These are phyloP conservation scores for Plasmodium yoelii DNA, from an alignment of 169 alveolate genomes.

Conservation along the genomic window DNA sequence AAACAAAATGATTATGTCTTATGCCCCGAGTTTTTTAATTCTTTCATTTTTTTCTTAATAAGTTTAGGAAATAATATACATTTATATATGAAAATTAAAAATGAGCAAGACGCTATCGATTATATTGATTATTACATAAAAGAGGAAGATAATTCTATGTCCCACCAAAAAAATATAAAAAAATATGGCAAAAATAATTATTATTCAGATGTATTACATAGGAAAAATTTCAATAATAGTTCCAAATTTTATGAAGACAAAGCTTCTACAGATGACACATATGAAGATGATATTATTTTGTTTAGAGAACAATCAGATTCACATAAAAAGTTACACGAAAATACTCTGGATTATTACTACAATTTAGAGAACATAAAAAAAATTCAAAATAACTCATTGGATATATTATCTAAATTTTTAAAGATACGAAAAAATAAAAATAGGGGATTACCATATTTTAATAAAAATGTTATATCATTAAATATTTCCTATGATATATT, in stretches of 20 bases:
- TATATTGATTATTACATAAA: conserved; percentile 58
- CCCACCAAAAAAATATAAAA: neutral
- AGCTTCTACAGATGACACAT: neutral
- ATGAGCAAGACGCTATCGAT: conserved; percentile 38
- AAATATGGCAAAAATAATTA: neutral
- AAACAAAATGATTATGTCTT: conserved; percentile 38
- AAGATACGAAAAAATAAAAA: conserved; percentile 16
- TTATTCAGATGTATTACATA: neutral
- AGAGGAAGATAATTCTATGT: neutral
- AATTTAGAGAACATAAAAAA: conserved; percentile 38
- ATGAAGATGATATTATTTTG: conserved; percentile 1
- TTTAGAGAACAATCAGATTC: neutral
- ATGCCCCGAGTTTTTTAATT: conserved; percentile 76
- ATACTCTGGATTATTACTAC: conserved; percentile 71
- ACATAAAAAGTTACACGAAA: conserved; percentile 48
- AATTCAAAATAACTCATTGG: conserved; percentile 27
- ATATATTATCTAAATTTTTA: conserved; percentile 47
- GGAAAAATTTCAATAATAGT: neutral
- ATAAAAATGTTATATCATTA: conserved; percentile 45
- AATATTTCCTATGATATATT: conserved; percentile 69
- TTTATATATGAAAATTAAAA: conserved; percentile 66
- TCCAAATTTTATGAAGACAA: neutral
- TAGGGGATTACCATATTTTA: conserved; percentile 46
- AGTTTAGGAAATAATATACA: conserved; percentile 72
- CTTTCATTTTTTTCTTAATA: conserved; percentile 46